Conservation (phyloP, 2,329 filamentous ascomycete species). For the Xylaria digitata region DNA sequence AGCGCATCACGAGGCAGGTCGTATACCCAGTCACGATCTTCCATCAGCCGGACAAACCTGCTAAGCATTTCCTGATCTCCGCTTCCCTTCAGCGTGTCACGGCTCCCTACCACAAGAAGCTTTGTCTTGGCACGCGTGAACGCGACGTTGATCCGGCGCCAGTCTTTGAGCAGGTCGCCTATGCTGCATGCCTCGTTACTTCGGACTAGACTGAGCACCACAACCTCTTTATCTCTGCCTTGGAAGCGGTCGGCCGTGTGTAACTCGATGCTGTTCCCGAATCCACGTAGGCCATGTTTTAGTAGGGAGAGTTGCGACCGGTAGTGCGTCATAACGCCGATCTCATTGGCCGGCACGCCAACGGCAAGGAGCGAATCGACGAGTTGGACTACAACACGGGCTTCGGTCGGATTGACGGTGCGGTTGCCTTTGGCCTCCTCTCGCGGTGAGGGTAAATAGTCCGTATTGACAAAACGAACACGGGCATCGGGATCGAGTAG, state of each 20-base stretch:
- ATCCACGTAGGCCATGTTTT: constrained; percentile 73
- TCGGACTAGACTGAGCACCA: constrained; percentile 87
- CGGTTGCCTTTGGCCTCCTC: constrained; percentile 85
- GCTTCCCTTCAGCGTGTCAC: constrained; percentile 78
- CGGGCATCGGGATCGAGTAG: constrained; percentile 76
- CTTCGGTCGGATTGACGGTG: constrained; percentile 89
- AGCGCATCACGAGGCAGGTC: constrained; percentile 74
- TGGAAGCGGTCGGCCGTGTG: constrained; percentile 98
- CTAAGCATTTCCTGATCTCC: constrained; percentile 80
- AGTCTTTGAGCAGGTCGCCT: constrained; percentile 92
- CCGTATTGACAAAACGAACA: constrained; percentile 91
- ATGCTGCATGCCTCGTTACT: constrained; percentile 85
- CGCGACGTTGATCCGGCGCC: constrained; percentile 93
- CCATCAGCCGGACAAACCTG: constrained; percentile 81
- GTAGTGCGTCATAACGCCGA: constrained; percentile 97
- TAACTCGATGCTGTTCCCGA: constrained; percentile 79
- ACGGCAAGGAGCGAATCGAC: constrained; percentile 80
- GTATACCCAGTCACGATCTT: constrained; percentile 81
- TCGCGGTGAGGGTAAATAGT: constrained; percentile 72
- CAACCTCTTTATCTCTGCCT: constrained; percentile 92
- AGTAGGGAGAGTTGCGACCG: constrained; percentile 89
- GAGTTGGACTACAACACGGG: constrained; percentile 79
- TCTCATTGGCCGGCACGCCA: constrained; percentile 79
- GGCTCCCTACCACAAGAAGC: constrained; percentile 86
- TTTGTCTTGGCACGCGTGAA: constrained; percentile 95